These are phyloP conservation scores for Aspergillus felis DNA, from an alignment of 2,329 filamentous ascomycete species.

Conservation along the genomic window DNA sequence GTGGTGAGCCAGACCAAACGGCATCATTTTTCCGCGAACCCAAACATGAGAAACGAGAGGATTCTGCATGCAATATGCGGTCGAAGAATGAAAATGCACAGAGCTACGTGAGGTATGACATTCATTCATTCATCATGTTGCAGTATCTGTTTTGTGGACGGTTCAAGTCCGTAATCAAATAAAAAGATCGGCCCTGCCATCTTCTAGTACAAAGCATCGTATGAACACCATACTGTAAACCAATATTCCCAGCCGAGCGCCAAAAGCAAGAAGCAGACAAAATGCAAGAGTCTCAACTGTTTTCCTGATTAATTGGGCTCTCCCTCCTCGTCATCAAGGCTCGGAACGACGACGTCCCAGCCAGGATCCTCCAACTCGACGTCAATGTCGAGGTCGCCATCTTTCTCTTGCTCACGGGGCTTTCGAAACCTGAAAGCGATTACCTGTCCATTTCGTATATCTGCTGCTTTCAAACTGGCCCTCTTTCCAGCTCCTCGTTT, in stretches of 20 bases:
- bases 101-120: neutral
- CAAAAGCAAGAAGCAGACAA: neutral
- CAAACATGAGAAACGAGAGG: neutral
- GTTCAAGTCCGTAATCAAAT: neutral
- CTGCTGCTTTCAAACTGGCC: constrained; percentile 23
- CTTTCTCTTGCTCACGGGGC: constrained; percentile 6
- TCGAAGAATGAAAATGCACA: neutral
- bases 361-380: constrained; percentile 29
- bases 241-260: neutral
- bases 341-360: constrained; percentile 36
- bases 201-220: neutral
- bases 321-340: constrained; percentile 33
- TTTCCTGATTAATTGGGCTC: constrained; percentile 4
- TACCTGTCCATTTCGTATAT: constrained; percentile 27
- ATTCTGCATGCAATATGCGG: neutral
- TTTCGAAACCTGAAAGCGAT: constrained; percentile 36
- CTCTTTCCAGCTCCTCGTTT: constrained; percentile 28
- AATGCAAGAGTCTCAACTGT: neutral
- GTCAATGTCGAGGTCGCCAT: constrained; percentile 21
- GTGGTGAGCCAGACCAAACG: neutral
- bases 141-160: neutral
- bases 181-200: neutral
- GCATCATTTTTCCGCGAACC: neutral
- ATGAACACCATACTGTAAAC: neutral
- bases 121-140: neutral